Evolutionary conservation across 176 grass and related monocot species (phyloP).

Genomic region (Eragrostis curvula): DNA sequence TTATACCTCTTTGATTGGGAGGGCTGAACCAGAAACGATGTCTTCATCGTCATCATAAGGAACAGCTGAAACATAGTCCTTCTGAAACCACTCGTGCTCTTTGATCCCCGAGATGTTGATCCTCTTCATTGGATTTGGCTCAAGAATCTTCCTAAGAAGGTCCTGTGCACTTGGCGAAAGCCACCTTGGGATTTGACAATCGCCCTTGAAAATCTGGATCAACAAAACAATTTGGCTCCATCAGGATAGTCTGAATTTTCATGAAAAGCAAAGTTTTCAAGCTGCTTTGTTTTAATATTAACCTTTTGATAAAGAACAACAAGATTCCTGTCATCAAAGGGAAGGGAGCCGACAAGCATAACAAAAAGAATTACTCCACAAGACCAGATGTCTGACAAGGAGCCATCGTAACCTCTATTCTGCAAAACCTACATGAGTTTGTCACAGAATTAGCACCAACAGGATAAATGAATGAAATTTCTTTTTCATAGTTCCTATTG

Average conservation of each 20-base stretch:
- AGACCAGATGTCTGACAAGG: constrained; percentile 84
- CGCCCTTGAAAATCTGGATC: constrained; percentile 73
- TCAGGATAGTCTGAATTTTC: constrained; percentile 11
- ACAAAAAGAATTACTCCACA: constrained; percentile 86
- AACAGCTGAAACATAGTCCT: constrained; percentile 56
- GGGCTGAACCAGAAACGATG: constrained; percentile 20
- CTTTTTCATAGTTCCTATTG: neutral
- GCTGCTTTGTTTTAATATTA: neutral
- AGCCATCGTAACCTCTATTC: constrained; percentile 85
- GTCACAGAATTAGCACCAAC: neutral
- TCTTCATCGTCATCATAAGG: constrained; percentile 67
- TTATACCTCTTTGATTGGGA: constrained; percentile 70
- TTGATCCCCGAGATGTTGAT: constrained; percentile 62
- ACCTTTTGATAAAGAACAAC: constrained; percentile 96
- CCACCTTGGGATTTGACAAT: constrained; percentile 64
- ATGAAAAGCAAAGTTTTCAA: neutral
- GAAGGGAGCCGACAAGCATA: constrained; percentile 75
- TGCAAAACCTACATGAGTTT: constrained; percentile 59
- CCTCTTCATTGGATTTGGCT: constrained; percentile 73
- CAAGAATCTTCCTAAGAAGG: constrained; percentile 68
- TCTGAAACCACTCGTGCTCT: constrained; percentile 75
- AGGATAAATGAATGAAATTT: neutral
- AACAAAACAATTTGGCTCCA: constrained; percentile 10
- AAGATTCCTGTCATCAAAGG: constrained; percentile 87
- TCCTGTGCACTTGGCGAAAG: constrained; percentile 56